Base-by-base conservation (phyloP, 352 stramenopile genomes). In the Phytophthora ohioensis region DNA sequence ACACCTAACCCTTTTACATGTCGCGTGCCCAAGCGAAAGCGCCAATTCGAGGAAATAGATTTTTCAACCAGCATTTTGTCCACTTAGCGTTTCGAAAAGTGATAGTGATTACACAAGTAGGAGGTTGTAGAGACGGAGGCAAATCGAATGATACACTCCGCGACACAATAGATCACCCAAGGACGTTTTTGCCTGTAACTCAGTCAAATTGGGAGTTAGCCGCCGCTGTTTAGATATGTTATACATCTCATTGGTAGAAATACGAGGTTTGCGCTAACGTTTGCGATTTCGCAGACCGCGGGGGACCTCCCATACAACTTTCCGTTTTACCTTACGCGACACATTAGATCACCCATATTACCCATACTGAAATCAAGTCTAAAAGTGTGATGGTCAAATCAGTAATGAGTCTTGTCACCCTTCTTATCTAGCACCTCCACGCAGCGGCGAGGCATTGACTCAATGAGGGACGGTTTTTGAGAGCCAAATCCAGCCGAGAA, bases 261-360 rank as follows among this genome's bases (percentile, higher is more conserved):
- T 43, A 21, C 17, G 56, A 17, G 15, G 31, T 64, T 46, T 48
- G 56, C 55, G 43, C 42, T 64, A 64, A 64, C 17, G 32, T 21
- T 13, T n/a, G n/a, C 15, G 31, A 55, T 46, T 54, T 55, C 17
- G 43, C 42, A 46, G 31, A 36, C 3, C 30, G 45, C 13, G n/a
- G 30, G 30, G 56, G 30, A 35, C 13, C 31, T 63, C 43, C 42
- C 31, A 63, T 55, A 63, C 43, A 63, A 46, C 15, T 43, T 46
- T 55, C 32, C 43, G 17, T 30, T 63, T 64, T 53, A 35, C 11
- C 9, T 9, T 27, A 8, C 32, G 11, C 45, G 34, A 64, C 32
- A 55, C 8, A 46, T 47, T 43, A 52, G 31, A 62, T 53, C 55
- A 35, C n/a, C 12, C 41, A 52, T 15, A 21, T 21, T 21, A 21